Conservation (phyloP, 1,284 basidiomycete genomes). For the Malassezia globosa region DNA sequence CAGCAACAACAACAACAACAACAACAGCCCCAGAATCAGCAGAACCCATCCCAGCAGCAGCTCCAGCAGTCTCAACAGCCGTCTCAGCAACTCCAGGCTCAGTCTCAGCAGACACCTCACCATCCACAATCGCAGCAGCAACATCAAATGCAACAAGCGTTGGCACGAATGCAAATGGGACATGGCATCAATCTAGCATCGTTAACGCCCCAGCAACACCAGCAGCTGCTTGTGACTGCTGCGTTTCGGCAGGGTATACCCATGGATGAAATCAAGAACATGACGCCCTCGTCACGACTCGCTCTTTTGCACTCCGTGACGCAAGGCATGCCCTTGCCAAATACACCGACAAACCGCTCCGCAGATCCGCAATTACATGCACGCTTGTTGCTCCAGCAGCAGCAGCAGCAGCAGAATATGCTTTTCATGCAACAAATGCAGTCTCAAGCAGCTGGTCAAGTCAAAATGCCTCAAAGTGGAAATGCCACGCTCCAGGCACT, state of each 20-base stretch:
- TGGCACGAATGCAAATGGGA: conserved; percentile 1
- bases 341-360: not conserved
- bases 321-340: conserved; percentile 20
- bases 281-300: conserved; percentile 30
- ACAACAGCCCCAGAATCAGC: conserved; percentile 1
- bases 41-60: not conserved
- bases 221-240: conserved; percentile 34
- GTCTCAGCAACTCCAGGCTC: no score
- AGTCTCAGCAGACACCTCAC: conserved; percentile 13
- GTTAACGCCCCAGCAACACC: conserved; percentile 34
- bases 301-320: conserved; percentile 32
- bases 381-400: conserved; percentile 31
- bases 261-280: conserved; percentile 40
- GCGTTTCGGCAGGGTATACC: conserved; percentile 36
- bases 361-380: conserved; percentile 34
- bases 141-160: conserved; percentile 18
- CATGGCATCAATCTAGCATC: conserved; percentile 24
- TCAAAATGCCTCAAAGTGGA: not conserved
- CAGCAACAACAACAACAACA: conserved; percentile 2
- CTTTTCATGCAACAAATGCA: conserved; percentile 3
- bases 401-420: conserved; percentile 27
- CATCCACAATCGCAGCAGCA: conserved; percentile 9
- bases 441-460: conserved; percentile 8
- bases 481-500: not conserved
- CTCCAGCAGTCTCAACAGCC: conserved; percentile 7